These are phyloP conservation scores for Leptographium flavum DNA, from an alignment of 2,329 filamentous ascomycete genomes.

Conservation along the genomic window DNA sequence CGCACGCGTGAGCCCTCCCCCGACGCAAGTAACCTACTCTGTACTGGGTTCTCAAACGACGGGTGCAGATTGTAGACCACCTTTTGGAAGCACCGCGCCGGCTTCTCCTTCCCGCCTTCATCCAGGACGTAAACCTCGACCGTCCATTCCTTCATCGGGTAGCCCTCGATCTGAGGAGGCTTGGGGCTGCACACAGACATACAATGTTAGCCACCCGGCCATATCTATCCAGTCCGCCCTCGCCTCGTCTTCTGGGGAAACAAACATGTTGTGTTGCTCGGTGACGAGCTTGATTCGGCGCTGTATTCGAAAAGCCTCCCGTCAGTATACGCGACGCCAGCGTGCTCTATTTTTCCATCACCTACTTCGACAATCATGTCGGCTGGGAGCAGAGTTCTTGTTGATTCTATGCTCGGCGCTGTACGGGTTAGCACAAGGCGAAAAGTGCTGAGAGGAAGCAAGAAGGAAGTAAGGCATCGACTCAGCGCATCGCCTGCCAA, in stretches of 20 bases:
- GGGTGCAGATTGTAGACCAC: constrained; percentile 88
- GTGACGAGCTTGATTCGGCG: constrained; percentile 87
- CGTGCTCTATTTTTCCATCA: background rate
- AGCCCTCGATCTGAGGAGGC: constrained; percentile 68
- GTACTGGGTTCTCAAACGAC: constrained; percentile 74
- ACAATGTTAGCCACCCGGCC: background rate
- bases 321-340: background rate
- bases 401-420: background rate
- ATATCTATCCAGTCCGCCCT: background rate
- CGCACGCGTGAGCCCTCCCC: background rate
- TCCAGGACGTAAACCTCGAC: constrained; percentile 76
- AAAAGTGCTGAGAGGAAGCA: no score
- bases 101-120: constrained; percentile 69
- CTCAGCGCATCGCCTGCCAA: no score
- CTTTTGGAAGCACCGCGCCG: constrained; percentile 80
- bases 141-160: constrained; percentile 86
- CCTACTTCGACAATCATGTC: constrained; percentile 25
- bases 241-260: background rate
- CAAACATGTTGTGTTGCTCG: constrained; percentile 74
- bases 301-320: constrained; percentile 30
- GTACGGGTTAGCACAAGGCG: background rate
- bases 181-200: constrained; percentile 44
- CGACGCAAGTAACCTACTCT: constrained; percentile 59
- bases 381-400: background rate
- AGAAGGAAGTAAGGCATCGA: no score